phyloP scores from a whole-genome alignment of 305 asterid genomes.

The Petunia hybrid region DNA sequence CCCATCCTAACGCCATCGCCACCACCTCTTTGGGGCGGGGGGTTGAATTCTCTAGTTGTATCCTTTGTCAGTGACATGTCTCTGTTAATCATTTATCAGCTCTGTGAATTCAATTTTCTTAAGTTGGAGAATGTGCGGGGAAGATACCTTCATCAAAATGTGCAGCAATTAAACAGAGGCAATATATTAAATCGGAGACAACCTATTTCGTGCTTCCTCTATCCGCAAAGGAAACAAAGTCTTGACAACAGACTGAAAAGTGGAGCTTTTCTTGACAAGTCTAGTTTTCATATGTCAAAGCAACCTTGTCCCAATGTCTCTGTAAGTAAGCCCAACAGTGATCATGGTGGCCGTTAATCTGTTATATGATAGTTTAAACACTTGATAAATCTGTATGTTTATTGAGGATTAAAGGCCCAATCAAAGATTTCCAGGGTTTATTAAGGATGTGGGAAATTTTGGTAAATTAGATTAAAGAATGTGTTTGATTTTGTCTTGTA shows the following conservation, averaged over 20 bases:
- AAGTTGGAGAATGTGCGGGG: slow-evolving; percentile 65
- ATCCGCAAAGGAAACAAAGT: slow-evolving; percentile 58
- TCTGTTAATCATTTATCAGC: slow-evolving; percentile 27
- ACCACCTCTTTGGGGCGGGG: too few relatives aligned
- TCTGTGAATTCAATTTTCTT: slow-evolving; percentile 30
- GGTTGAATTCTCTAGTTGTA: neutral
- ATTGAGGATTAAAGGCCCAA: neutral
- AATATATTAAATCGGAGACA: slow-evolving; percentile 45
- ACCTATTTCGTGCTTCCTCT: slow-evolving; percentile 67
- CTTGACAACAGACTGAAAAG: slow-evolving; percentile 55
- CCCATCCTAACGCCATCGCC: too few relatives aligned
- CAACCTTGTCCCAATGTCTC: slow-evolving; percentile 45
- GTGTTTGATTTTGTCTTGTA: slow-evolving; percentile 7
- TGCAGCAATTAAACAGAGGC: slow-evolving; percentile 46
- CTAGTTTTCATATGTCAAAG: slow-evolving; percentile 58
- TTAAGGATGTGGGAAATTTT: neutral
- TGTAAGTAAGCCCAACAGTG: slow-evolving; percentile 48
- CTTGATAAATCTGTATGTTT: neutral
- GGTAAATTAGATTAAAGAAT: neutral
- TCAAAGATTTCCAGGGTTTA: slow-evolving; percentile 22
- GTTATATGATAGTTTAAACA: slow-evolving; percentile 19
- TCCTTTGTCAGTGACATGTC: slow-evolving; percentile 22
- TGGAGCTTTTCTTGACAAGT: slow-evolving; percentile 70
- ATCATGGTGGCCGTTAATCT: neutral
- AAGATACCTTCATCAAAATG: slow-evolving; percentile 52